phyloP scores from a whole-genome alignment of 2,329 filamentous ascomycete species.

The Neobulgaria alba region DNA sequence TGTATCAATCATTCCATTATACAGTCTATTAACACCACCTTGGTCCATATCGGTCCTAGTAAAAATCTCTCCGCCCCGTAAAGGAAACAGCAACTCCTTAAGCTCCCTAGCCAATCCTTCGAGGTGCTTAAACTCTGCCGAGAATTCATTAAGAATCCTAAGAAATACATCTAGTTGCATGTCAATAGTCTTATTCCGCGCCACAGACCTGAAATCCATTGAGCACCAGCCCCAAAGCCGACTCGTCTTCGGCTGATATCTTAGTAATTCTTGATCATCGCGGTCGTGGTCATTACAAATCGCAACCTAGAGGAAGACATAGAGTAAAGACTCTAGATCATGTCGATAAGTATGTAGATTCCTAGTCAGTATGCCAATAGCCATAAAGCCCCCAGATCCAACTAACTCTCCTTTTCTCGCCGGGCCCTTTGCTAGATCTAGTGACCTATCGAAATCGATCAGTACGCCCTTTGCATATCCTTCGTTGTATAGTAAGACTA shows the following conservation, averaged over 20 bases:
- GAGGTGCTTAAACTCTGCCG: conserved; percentile 1
- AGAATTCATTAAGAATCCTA: neutral
- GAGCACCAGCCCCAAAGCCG: neutral
- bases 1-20: neutral
- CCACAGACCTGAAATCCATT: neutral
- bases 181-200: neutral
- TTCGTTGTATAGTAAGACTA: neutral
- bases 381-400: neutral
- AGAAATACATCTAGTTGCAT: neutral
- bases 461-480: neutral
- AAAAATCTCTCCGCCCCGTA: neutral
- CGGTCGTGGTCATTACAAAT: neutral
- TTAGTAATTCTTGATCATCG: neutral
- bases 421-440: neutral
- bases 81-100: neutral
- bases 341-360: neutral
- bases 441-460: neutral
- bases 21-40: neutral
- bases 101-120: neutral
- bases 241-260: neutral
- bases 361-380: neutral
- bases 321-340: neutral
- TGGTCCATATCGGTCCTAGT: neutral
- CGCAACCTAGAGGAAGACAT: neutral
- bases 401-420: neutral